These are phyloP conservation scores for Starmerella tilneyi DNA, from an alignment of 805 yeast genomes.

Conservation along the genomic window DNA sequence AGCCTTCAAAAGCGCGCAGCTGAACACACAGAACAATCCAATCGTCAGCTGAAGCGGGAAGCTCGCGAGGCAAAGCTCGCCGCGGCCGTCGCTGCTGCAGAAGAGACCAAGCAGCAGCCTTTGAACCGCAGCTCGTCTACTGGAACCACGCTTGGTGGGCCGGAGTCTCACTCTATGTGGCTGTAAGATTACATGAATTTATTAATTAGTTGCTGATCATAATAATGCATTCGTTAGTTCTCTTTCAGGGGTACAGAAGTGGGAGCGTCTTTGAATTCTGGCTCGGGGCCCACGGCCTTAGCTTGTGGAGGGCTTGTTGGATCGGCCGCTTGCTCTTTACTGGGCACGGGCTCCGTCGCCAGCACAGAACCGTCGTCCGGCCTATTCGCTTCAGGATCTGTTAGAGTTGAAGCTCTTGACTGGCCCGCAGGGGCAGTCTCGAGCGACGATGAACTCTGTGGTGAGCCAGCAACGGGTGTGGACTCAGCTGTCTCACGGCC, in stretches of 20 bases:
- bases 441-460: too few species aligned
- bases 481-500: background rate
- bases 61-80: constrained; percentile 18
- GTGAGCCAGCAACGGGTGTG: background rate
- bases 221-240: too few species aligned
- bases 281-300: background rate
- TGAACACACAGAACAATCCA: constrained; percentile 13
- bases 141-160: constrained; percentile 26
- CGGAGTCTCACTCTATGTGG: constrained; percentile 24
- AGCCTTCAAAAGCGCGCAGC: constrained; percentile 10
- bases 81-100: constrained; percentile 2
- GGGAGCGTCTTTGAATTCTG: background rate
- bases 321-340: background rate
- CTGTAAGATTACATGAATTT: background rate
- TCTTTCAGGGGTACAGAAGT: too few species aligned
- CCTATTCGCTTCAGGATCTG: too few species aligned
- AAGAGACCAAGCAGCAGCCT: constrained; percentile 3
- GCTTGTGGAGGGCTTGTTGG: background rate
- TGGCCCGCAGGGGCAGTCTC: too few species aligned
- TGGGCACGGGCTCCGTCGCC: too few species aligned
- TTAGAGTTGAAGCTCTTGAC: too few species aligned
- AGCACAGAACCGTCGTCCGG: too few species aligned
- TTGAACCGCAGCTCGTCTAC: constrained; percentile 11
- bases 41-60: constrained; percentile 21
- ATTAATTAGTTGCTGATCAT: too few species aligned